Base-by-base conservation (phyloP, 805 yeast genomes). In the Starmerella apis region DNA sequence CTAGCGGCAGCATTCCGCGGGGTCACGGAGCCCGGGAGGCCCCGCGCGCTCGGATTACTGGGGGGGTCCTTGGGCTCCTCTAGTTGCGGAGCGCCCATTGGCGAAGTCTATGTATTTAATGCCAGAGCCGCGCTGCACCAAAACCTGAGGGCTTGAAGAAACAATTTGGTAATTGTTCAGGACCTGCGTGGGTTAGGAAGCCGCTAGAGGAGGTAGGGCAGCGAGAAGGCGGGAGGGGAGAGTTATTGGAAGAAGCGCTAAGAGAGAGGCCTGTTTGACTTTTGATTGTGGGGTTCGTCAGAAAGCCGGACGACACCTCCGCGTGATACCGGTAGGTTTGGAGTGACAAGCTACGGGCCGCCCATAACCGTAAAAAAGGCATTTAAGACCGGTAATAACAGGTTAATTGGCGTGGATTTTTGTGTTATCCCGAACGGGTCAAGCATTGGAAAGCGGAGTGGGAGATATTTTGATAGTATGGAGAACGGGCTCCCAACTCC, bases 401-500 rank as follows among this genome's bases (percentile, higher is more conserved):
- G n/a, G n/a, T n/a, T n/a, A n/a, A n/a, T n/a, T n/a, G n/a, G n/a
- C n/a, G n/a, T n/a, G n/a, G n/a, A n/a, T n/a, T n/a, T n/a, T n/a
- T n/a, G n/a, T n/a, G n/a, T n/a, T n/a, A n/a, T n/a, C n/a, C n/a
- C n/a, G n/a, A n/a, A n/a, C n/a, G n/a, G n/a, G n/a, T n/a, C n/a
- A n/a, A n/a, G n/a, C n/a, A n/a, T n/a, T n/a, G n/a, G n/a, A 11
- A 27, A 11, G 30, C 30, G 10, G 30, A 27, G 30, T 27, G 10
- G 30, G 10, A 11, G 30, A 11, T 8, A 19, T 13, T n/a, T 13
- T 13, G 35, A 31, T 6, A 31, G 35, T 19, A 49, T 41, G 42
- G 51, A 51, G 36, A 49, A 44, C 46, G 59, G 57, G 19, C 51
- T 56, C 28, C 59, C 59, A 8, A 56, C 59, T 43, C 59, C 59